phyloP scores from a whole-genome alignment of 2,329 filamentous ascomycete species.

The Sphaerulina populicola region DNA sequence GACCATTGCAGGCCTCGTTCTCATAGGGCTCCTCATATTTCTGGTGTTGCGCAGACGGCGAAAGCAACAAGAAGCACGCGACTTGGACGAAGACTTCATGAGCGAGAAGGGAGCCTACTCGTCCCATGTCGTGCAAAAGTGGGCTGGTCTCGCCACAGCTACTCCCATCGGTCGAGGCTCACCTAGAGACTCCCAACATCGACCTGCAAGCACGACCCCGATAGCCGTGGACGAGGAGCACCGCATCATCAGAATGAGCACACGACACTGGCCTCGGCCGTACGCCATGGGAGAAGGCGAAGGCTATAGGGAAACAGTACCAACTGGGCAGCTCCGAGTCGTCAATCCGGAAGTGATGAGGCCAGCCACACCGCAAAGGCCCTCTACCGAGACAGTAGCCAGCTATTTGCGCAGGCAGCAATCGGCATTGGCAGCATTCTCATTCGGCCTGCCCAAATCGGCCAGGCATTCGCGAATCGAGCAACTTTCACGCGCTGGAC shows the following conservation, averaged over 20 bases:
- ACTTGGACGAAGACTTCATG: slow-evolving; percentile 8
- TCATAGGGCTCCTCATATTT: slow-evolving; percentile 26
- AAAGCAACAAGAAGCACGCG: slow-evolving; percentile 9
- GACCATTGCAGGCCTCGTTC: slow-evolving; percentile 26
- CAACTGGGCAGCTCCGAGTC: slow-evolving; percentile 26
- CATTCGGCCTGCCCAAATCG: slow-evolving; percentile 10
- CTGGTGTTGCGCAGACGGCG: slow-evolving; percentile 24
- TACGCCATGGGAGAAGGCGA: slow-evolving; percentile 29
- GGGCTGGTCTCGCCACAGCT: background rate
- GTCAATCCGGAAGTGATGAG: slow-evolving; percentile 30
- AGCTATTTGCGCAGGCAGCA: slow-evolving; percentile 22
- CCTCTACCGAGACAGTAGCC: slow-evolving; percentile 14
- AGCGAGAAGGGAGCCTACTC: slow-evolving; percentile 12
- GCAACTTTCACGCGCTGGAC: slow-evolving; percentile 3
- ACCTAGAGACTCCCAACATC: slow-evolving; percentile 14
- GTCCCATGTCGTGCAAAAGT: slow-evolving; percentile 5
- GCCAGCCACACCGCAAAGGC: slow-evolving; percentile 17
- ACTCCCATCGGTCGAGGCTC: slow-evolving; percentile 11
- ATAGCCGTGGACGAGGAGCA: slow-evolving; percentile 29
- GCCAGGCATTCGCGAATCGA: slow-evolving; percentile 7
- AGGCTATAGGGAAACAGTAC: slow-evolving; percentile 28
- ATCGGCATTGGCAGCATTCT: slow-evolving; percentile 17
- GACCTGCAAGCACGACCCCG: slow-evolving; percentile 15
- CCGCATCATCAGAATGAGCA: slow-evolving; percentile 30
- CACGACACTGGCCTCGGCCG: slow-evolving; percentile 30